These are phyloP conservation scores for Artomyces pyxidatus DNA, from an alignment of 768 basidiomycete species.

Conservation along the genomic window DNA sequence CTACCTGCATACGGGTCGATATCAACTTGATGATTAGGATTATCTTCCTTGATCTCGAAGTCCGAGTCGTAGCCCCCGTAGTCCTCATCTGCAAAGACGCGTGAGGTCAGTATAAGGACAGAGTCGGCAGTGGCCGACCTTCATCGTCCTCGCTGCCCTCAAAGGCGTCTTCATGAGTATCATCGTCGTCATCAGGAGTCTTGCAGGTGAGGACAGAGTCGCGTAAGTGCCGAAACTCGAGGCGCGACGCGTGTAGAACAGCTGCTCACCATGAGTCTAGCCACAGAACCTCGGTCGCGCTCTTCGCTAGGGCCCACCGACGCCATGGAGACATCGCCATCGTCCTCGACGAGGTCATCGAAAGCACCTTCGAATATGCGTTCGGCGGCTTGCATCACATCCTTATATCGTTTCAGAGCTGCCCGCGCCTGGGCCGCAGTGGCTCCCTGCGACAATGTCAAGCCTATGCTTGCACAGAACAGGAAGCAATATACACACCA, in stretches of 20 bases:
- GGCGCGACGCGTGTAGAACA: not conserved
- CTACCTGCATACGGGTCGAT: constrained; percentile 87
- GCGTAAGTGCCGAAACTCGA: not conserved
- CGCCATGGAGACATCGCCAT: constrained; percentile 25
- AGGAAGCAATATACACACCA: constrained; percentile 18
- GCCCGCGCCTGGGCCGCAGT: constrained; percentile 74
- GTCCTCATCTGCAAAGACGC: constrained; percentile 33
- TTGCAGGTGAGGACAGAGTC: constrained; percentile 18
- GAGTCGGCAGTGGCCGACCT: constrained; percentile 19
- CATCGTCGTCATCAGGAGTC: constrained; percentile 55
- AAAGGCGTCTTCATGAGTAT: constrained; percentile 39
- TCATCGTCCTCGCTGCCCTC: constrained; percentile 47
- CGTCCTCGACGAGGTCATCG: constrained; percentile 30
- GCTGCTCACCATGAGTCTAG: constrained; percentile 10
- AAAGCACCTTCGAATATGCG: constrained; percentile 74
- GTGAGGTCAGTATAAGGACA: not conserved
- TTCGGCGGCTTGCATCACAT: constrained; percentile 91
- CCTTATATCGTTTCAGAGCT: constrained; percentile 72
- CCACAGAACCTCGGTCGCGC: not conserved
- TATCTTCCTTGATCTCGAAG: constrained; percentile 41
- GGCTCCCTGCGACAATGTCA: constrained; percentile 55
- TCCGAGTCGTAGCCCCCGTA: constrained; percentile 83
- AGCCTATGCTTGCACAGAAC: not conserved
- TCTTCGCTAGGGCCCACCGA: constrained; percentile 5
- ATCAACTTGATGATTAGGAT: constrained; percentile 37